Percentiles rank a stretch among this genome's conserved stretches.
phyloP scores from a whole-genome alignment of 345 rosid species.

The Gossypium arboreum region DNA sequence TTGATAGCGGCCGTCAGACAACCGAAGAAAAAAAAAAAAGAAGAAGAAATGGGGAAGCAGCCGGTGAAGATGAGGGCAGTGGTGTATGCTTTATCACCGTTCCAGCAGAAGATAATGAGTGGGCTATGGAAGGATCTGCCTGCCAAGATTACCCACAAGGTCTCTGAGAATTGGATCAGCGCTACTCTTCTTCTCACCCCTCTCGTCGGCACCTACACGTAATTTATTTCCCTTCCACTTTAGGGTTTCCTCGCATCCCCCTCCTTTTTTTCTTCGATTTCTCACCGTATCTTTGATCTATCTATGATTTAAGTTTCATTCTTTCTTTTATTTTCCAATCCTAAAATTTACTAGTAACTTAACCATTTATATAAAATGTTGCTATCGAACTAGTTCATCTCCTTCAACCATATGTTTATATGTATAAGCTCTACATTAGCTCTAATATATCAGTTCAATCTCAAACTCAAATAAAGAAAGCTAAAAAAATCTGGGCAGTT shows the following conservation, averaged over 20 bases:
- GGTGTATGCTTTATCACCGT: slow-evolving; percentile 57
- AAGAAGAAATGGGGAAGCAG: slow-evolving; percentile 46
- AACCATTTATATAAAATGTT: too few relatives aligned
- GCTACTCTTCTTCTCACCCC: slow-evolving; percentile 51
- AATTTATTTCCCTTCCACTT: not conserved
- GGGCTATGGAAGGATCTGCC: slow-evolving; percentile 61
- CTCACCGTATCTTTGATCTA: not conserved
- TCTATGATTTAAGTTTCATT: not conserved
- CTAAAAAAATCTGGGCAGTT: not conserved
- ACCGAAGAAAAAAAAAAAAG: not conserved
- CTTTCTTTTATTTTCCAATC: not conserved
- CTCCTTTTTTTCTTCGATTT: not conserved
- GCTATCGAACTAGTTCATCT: not conserved
- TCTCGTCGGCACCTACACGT: slow-evolving; percentile 48
- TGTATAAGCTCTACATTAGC: too few relatives aligned
- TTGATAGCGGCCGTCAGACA: not conserved
- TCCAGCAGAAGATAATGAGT: slow-evolving; percentile 59
- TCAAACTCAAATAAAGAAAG: not conserved
- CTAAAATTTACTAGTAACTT: too few relatives aligned
- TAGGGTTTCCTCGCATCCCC: not conserved
- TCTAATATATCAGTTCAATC: not conserved
- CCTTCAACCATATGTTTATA: too few relatives aligned
- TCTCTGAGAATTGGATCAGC: slow-evolving; percentile 68
- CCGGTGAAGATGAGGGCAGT: slow-evolving; percentile 67
- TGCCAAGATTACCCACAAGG: slow-evolving; percentile 56